These are phyloP conservation scores for Begonia fuchsioides DNA, from an alignment of 306 rosid genomes.

Conservation along the genomic window DNA sequence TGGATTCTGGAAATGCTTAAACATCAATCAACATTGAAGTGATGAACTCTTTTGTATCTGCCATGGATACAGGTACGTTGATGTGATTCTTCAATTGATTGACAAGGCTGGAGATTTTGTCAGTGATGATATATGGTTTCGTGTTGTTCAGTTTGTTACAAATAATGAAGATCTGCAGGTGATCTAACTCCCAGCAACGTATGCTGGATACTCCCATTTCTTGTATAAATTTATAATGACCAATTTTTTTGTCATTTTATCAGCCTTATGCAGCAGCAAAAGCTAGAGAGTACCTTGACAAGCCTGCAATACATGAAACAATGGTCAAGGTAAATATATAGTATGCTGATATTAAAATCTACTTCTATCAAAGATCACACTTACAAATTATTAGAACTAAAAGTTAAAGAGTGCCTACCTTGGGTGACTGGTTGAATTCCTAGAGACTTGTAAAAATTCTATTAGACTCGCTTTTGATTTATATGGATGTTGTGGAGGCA, in stretches of 20 bases:
- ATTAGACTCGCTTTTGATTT: no score
- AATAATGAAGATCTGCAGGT: slow-evolving; percentile 99
- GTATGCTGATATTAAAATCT: background rate
- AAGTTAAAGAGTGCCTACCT: no score
- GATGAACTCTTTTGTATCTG: no score
- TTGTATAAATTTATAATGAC: slow-evolving; percentile 7
- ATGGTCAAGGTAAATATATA: slow-evolving; percentile 89
- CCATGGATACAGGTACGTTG: slow-evolving; percentile 60
- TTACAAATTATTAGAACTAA: no score
- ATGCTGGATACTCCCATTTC: slow-evolving; percentile 11
- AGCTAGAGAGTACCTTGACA: slow-evolving; percentile 95
- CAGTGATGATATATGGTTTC: slow-evolving; percentile 98
- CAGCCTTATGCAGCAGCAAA: slow-evolving; percentile 96
- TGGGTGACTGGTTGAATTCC: no score
- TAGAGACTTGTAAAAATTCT: no score
- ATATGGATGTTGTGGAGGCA: no score
- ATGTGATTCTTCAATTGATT: slow-evolving; percentile 94
- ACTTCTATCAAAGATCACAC: background rate
- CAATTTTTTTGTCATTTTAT: slow-evolving; percentile 36
- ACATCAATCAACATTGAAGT: no score
- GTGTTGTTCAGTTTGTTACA: slow-evolving; percentile 97
- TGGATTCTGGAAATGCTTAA: no score
- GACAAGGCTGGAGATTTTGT: slow-evolving; percentile 99
- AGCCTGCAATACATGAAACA: slow-evolving; percentile 97
- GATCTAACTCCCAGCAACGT: slow-evolving; percentile 16